A percentile compares a stretch with the other conserved stretches of the same genome.
Conservation (phyloP, 352 stramenopile genomes). For the Globisporangium radiosum region DNA sequence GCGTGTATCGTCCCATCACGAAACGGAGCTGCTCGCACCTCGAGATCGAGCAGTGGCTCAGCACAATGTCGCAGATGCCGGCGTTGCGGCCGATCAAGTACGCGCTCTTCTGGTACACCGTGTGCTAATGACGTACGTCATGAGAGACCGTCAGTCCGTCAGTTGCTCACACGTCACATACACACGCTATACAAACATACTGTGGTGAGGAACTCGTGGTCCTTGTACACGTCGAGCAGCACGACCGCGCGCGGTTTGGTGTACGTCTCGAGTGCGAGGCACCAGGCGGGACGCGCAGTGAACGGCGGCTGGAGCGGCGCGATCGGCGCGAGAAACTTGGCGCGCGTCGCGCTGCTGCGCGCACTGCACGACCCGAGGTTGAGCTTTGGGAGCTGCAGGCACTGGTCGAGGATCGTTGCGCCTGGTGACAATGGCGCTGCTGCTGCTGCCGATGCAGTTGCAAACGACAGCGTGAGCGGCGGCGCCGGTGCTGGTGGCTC, state of each 20-base stretch:
- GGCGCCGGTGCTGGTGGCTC: slow-evolving; percentile 11
- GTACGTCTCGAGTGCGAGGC: slow-evolving; percentile 15
- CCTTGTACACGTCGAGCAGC: slow-evolving; percentile 77
- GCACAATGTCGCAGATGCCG: slow-evolving; percentile 68
- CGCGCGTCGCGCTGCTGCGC: slow-evolving; percentile 29
- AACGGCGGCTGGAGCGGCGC: slow-evolving; percentile 65
- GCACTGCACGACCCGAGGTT: slow-evolving; percentile 32
- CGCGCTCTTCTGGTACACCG: slow-evolving; percentile 66
- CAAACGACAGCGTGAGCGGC: slow-evolving; percentile 6
- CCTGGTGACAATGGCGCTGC: not conserved
- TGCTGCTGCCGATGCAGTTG: slow-evolving; percentile 1
- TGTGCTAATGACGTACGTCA: slow-evolving; percentile 28
- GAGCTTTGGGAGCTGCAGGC: slow-evolving; percentile 58
- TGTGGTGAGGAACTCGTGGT: slow-evolving; percentile 70
- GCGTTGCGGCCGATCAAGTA: slow-evolving; percentile 77
- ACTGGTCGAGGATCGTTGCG: slow-evolving; percentile 31
- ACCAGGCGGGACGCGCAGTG: slow-evolving; percentile 46
- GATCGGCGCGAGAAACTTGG: slow-evolving; percentile 63
- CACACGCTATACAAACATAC: slow-evolving; percentile 21
- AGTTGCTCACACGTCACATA: not conserved
- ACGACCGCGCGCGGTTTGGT: slow-evolving; percentile 51
- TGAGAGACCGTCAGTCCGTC: not conserved
- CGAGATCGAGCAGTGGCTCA: slow-evolving; percentile 82
- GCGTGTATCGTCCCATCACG: too few species aligned
- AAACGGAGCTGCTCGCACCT: slow-evolving; percentile 8